Conservation (phyloP, 2,329 filamentous ascomycete genomes). For the Phialemoniopsis sp. region DNA sequence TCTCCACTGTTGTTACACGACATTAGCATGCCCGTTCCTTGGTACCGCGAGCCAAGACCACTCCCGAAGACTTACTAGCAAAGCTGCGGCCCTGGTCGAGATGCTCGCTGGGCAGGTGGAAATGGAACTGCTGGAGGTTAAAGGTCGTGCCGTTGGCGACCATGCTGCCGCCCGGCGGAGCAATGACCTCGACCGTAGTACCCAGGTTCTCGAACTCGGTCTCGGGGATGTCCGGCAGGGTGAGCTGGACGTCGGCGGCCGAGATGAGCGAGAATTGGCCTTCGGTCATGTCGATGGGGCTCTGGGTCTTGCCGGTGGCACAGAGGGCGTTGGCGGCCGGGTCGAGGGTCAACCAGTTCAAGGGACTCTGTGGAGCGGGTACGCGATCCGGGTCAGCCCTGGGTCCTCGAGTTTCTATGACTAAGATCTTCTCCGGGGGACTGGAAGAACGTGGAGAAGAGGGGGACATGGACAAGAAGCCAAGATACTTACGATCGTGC, state of each 20-base stretch:
- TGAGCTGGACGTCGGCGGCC: constrained; percentile 23
- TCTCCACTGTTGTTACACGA: constrained; percentile 35
- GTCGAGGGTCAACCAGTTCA: constrained; percentile 27
- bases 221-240: constrained; percentile 35
- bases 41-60: too few species aligned
- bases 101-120: constrained; percentile 46
- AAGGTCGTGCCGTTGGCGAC: constrained; percentile 27
- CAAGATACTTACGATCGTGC: constrained; percentile 21
- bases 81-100: constrained; percentile 37
- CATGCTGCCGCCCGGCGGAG: constrained; percentile 32
- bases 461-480: neutral
- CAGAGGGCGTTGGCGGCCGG: constrained; percentile 41
- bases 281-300: constrained; percentile 49
- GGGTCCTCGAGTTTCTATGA: neutral
- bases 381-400: neutral
- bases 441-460: neutral
- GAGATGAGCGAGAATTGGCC: constrained; percentile 26
- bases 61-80: constrained; percentile 34
- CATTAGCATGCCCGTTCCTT: neutral
- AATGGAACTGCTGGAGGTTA: constrained; percentile 42
- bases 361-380: constrained; percentile 16
- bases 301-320: constrained; percentile 47
- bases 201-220: constrained; percentile 54
- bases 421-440: too few species aligned
- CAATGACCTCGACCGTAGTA: constrained; percentile 52